Percentiles rank a stretch among this genome's conserved stretches.
Evolutionary conservation across 129 eudicot species (phyloP).

Genomic region (Pittosporum tobira): DNA sequence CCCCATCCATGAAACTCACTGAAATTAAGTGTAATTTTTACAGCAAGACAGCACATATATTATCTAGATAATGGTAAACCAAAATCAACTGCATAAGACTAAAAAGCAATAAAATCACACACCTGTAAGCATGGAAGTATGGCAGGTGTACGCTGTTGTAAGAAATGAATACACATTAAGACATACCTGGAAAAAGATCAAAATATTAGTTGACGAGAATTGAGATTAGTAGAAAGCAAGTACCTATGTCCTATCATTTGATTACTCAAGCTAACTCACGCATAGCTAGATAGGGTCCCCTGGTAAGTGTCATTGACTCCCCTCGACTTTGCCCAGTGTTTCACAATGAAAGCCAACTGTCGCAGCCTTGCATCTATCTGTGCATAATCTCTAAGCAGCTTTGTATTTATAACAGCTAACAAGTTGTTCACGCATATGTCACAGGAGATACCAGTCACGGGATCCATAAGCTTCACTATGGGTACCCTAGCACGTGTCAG

Average conservation of each 20-base stretch:
- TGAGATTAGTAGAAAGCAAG: not conserved
- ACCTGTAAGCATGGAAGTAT: constrained; percentile 99
- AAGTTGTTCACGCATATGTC: constrained; percentile 90
- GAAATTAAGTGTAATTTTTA: not conserved
- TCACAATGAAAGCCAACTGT: constrained; percentile 80
- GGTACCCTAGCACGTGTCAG: constrained; percentile 92
- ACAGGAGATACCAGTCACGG: constrained; percentile 74
- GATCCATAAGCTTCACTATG: constrained; percentile 96
- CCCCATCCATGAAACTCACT: not conserved
- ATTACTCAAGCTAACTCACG: constrained; percentile 47
- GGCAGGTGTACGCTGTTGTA: constrained; percentile 81
- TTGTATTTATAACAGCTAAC: constrained; percentile 87
- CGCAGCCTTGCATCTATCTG: constrained; percentile 71
- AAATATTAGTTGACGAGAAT: constrained; percentile 2
- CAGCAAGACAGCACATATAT: not conserved
- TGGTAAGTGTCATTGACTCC: constrained; percentile 90
- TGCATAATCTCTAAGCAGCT: constrained; percentile 81
- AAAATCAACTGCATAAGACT: not conserved
- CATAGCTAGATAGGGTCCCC: constrained; percentile 94
- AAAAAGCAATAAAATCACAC: not conserved
- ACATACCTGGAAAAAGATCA: constrained; percentile 68
- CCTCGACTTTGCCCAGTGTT: constrained; percentile 95
- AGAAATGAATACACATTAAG: constrained; percentile 90
- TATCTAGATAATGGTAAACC: not conserved
- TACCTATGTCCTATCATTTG: not conserved